Conservation (phyloP, 176 grass and related monocot genomes). For the Areca catechu region DNA sequence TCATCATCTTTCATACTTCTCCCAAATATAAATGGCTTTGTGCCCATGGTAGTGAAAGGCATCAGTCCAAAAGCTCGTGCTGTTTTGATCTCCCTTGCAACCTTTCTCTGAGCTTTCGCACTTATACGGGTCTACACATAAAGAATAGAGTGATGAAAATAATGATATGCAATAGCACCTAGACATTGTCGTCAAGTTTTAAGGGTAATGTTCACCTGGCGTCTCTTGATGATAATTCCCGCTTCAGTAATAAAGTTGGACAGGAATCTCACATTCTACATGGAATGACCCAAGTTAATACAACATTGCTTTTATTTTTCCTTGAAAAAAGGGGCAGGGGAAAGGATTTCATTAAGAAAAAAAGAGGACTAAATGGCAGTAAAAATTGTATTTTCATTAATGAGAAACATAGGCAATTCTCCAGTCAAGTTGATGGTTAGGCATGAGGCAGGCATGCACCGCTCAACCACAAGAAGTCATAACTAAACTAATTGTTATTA, state of each 20-base stretch:
- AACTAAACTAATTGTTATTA: too few species aligned
- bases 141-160: background rate
- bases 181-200: too few species aligned
- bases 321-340: too few species aligned
- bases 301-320: slow-evolving; percentile 1
- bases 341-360: too few species aligned
- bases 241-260: slow-evolving; percentile 87
- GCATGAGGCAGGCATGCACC: too few species aligned
- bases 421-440: too few species aligned
- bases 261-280: slow-evolving; percentile 91
- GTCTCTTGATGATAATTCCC: slow-evolving; percentile 91
- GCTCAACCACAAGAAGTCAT: too few species aligned
- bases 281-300: slow-evolving; percentile 21
- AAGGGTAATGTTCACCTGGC: slow-evolving; percentile 34
- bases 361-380: too few species aligned
- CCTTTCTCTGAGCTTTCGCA: slow-evolving; percentile 88
- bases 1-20: slow-evolving; percentile 54
- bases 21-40: slow-evolving; percentile 58
- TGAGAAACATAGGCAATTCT: too few species aligned
- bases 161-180: too few species aligned
- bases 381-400: too few species aligned
- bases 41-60: slow-evolving; percentile 95
- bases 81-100: slow-evolving; percentile 90
- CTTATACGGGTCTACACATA: slow-evolving; percentile 68
- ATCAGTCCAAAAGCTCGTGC: slow-evolving; percentile 71